Base-by-base conservation (phyloP, 495 filamentous ascomycete species). In the Penicillium coffeae region DNA sequence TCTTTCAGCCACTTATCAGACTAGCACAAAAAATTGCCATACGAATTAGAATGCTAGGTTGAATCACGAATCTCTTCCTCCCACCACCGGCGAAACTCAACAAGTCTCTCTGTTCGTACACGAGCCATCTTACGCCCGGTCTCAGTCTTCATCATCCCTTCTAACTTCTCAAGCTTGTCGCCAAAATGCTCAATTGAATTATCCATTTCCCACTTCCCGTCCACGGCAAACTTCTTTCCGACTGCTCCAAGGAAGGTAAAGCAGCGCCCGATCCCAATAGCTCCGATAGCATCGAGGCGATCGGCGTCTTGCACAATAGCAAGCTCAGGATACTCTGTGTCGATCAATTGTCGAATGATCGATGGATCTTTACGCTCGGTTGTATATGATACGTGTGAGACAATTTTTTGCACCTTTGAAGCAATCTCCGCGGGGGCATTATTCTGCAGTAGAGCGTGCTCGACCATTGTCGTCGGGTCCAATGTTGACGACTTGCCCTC, bases 241-340 rank as follows among this genome's bases (percentile, higher is more conserved):
- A 78, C 82, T 7, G 82, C 85, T 0, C 82, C 89, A 1, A 83
- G 76, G 61, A 81, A 95, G 2, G 87, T 85, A 65, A 96, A 95
- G 37, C 79, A 76, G 34, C 91, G 64, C 2, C 79, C 91, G 45
- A 95, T 81, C 2, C 90, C 90, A 40, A 95, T 75, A 0, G 88
- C 88, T 1, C 91, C 91, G 54, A 95, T 80, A 2, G 91, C 89
- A 75, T 96, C 90, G 33, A 96, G 70, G 8, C 90, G 75, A 69
- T 96, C 91, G 1, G 90, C 91, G 66, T 95, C 90, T 65, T 95
- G 91, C 10, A 95, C 90, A 37, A 94, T 77, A 0, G 77, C 89
- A 5, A 96, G 70, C 66, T 96, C 90, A 0, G 84, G 87, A 59
- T 85, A 70, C 6, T 62, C 62, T 1, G 72, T 45, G 4, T 62